Evolutionary conservation across 2,329 filamentous ascomycete genomes (phyloP).

Genomic region (Pseudogymnoascus sp.): DNA sequence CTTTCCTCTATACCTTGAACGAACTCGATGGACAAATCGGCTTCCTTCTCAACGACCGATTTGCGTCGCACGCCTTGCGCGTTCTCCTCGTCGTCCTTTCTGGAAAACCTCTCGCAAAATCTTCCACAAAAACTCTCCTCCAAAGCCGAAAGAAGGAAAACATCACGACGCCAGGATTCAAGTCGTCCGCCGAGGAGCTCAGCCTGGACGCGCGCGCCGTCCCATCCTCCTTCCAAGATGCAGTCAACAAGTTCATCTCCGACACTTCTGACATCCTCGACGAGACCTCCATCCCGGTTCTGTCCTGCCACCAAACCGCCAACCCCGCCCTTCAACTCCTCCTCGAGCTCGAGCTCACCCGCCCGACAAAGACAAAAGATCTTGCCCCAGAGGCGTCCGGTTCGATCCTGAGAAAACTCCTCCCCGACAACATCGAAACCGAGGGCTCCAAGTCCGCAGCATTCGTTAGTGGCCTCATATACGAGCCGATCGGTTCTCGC

Average conservation of each 20-base stretch:
- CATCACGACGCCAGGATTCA: slow-evolving; percentile 51
- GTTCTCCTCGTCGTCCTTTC: slow-evolving; percentile 80
- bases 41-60: slow-evolving; percentile 75
- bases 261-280: slow-evolving; percentile 70
- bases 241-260: slow-evolving; percentile 72
- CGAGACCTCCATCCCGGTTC: slow-evolving; percentile 67
- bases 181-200: slow-evolving; percentile 40
- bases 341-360: slow-evolving; percentile 73
- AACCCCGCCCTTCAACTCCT: slow-evolving; percentile 91
- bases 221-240: slow-evolving; percentile 68
- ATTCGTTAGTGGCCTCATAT: slow-evolving; percentile 80
- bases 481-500: slow-evolving; percentile 83
- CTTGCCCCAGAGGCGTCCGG: slow-evolving; percentile 44
- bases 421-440: slow-evolving; percentile 70
- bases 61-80: slow-evolving; percentile 84
- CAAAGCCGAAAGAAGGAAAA: slow-evolving; percentile 92
- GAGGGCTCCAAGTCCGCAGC: slow-evolving; percentile 65
- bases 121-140: slow-evolving; percentile 62
- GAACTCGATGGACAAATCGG: slow-evolving; percentile 82
- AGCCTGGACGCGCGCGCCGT: slow-evolving; percentile 47
- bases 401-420: slow-evolving; percentile 63
- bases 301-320: slow-evolving; percentile 82
- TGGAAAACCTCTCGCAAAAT: slow-evolving; percentile 67
- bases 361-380: slow-evolving; percentile 59
- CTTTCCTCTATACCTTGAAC: slow-evolving; percentile 75